These are phyloP conservation scores for Apophysomyces ossiformis DNA, from an alignment of 371 early-diverging fungal species.

Conservation along the genomic window DNA sequence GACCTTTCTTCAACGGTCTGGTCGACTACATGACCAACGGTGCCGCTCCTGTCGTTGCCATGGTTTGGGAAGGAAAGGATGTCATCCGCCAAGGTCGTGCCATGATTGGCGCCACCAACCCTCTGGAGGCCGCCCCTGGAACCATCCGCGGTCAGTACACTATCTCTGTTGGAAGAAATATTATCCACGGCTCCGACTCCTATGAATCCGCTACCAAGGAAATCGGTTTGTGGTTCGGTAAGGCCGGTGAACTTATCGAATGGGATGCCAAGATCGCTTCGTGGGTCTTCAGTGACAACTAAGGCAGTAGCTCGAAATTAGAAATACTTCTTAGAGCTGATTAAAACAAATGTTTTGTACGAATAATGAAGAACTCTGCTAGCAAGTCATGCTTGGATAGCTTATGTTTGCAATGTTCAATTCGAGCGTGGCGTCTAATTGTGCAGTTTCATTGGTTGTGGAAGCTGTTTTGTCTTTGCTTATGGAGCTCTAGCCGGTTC, in stretches of 20 bases:
- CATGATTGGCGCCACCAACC: conserved; percentile 88
- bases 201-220: conserved; percentile 93
- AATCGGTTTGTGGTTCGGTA: conserved; percentile 91
- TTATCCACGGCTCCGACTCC: conserved; percentile 94
- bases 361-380: too few relatives aligned
- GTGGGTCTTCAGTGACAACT: conserved; percentile 53
- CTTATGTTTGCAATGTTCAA: too few relatives aligned
- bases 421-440: too few relatives aligned
- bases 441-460: too few relatives aligned
- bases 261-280: conserved; percentile 49
- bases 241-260: conserved; percentile 55
- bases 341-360: conserved; percentile 4
- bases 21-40: conserved; percentile 75
- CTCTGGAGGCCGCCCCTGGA: conserved; percentile 84
- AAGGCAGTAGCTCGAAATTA: conserved; percentile 9
- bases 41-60: conserved; percentile 76
- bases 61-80: conserved; percentile 88
- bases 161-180: conserved; percentile 63
- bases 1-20: conserved; percentile 89
- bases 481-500: too few relatives aligned
- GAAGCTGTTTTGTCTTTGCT: too few relatives aligned
- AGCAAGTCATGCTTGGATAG: too few relatives aligned
- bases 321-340: background rate
- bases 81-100: conserved; percentile 89
- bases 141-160: conserved; percentile 96